Percentiles rank a stretch among this genome's conserved stretches.
Evolutionary conservation across 1,284 basidiomycete species (phyloP).

Genomic region (Heterobasidion parviporum): DNA sequence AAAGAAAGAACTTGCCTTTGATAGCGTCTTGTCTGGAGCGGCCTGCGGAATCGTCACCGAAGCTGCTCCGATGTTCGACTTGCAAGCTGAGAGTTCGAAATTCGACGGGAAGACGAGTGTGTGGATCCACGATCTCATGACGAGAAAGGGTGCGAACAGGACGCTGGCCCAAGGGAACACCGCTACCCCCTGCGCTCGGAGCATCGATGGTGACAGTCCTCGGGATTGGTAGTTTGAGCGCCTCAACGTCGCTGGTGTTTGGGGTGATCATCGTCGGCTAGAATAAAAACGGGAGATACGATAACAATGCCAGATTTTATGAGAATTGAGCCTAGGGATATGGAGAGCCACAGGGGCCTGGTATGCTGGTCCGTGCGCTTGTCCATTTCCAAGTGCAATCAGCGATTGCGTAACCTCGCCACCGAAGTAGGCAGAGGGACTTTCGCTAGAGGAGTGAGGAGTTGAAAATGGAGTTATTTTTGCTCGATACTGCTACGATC

Average conservation of each 20-base stretch:
- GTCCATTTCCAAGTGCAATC: no score
- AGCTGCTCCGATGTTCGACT: slow-evolving; percentile 7
- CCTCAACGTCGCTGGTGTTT: neutral
- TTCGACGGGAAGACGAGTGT: slow-evolving; percentile 15
- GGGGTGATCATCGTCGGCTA: no score
- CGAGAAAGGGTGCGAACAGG: slow-evolving; percentile 9
- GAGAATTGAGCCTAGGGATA: no score
- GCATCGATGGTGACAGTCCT: neutral
- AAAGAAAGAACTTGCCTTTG: neutral
- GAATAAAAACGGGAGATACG: no score
- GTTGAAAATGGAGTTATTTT: no score
- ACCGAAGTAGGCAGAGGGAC: no score
- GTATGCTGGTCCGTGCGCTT: no score
- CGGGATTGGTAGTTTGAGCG: neutral
- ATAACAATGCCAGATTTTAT: no score
- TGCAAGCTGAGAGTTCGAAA: slow-evolving; percentile 18
- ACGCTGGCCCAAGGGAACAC: neutral
- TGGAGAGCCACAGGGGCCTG: no score
- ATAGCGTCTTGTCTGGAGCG: slow-evolving; percentile 16
- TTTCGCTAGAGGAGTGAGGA: no score
- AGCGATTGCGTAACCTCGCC: no score
- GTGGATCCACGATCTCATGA: slow-evolving; percentile 5
- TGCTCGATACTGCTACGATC: no score
- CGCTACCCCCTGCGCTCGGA: neutral
- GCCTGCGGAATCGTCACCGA: slow-evolving; percentile 2